phyloP scores from a whole-genome alignment of 192 early-diverging fungal genomes.

The Diversispora eburnea region DNA sequence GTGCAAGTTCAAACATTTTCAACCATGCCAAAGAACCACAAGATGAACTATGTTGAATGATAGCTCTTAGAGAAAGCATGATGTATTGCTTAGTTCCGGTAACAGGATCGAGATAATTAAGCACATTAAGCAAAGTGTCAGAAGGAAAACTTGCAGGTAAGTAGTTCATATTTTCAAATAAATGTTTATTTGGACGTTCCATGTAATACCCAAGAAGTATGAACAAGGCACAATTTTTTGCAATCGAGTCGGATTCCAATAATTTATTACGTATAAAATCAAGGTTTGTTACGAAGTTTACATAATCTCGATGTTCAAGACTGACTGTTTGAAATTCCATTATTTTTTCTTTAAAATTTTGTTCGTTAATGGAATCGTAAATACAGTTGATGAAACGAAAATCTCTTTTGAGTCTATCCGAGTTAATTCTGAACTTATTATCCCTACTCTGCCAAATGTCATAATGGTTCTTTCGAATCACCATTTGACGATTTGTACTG shows the following conservation, averaged over 20 bases:
- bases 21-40: neutral
- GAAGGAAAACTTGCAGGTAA: neutral
- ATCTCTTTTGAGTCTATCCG: neutral
- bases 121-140: neutral
- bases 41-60: neutral
- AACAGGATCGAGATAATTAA: neutral
- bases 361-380: neutral
- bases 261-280: neutral
- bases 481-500: neutral
- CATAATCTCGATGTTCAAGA: neutral
- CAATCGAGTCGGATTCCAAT: neutral
- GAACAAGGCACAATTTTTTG: neutral
- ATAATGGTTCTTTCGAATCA: neutral
- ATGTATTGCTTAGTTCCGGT: neutral
- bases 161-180: neutral
- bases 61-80: neutral
- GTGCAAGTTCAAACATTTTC: neutral
- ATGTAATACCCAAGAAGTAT: neutral
- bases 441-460: neutral
- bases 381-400: neutral
- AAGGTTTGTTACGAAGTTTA: neutral
- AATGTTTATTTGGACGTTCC: neutral
- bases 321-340: neutral
- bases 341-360: neutral
- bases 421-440: neutral